Evolutionary conservation across 805 yeast species (phyloP).

Genomic region (Ascoidea asiatica): DNA sequence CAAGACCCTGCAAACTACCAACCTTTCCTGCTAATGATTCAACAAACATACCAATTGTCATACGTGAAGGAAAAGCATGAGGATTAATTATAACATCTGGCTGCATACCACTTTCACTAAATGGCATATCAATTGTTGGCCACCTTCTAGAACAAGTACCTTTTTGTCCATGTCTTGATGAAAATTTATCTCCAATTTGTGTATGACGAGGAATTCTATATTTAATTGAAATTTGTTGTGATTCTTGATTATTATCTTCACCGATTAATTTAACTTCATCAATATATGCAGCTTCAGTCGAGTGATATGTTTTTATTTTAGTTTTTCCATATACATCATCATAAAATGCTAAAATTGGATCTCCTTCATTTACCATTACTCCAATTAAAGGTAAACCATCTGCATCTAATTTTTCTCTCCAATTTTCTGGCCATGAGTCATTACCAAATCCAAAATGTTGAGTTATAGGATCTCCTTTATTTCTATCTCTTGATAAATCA

Average conservation of each 20-base stretch:
- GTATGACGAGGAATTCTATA: conserved; percentile 87
- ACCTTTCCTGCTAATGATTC: conserved; percentile 98
- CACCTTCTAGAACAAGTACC: conserved; percentile 98
- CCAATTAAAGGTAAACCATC: conserved; percentile 94
- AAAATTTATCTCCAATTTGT: conserved; percentile 92
- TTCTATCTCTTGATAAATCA: conserved; percentile 63
- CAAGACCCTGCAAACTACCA: conserved; percentile 94
- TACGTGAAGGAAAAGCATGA: conserved; percentile 99
- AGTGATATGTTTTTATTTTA: conserved; percentile 83
- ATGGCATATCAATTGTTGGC: conserved; percentile 96
- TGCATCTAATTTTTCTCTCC: conserved; percentile 78
- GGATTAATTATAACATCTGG: conserved; percentile 98
- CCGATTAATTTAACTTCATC: conserved; percentile 91
- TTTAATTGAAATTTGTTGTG: conserved; percentile 78
- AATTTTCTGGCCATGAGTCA: conserved; percentile 83
- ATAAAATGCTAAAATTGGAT: conserved; percentile 84
- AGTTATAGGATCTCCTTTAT: conserved; percentile 88
- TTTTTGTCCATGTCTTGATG: conserved; percentile 96
- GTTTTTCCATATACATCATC: conserved; percentile 90
- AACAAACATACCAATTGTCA: conserved; percentile 99
- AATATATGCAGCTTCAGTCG: conserved; percentile 86
- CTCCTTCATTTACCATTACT: conserved; percentile 81
- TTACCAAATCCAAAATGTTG: conserved; percentile 91
- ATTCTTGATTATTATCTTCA: conserved; percentile 69
- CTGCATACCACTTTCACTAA: conserved; percentile 89